Conservation (phyloP, 257 asterid species). For the Primulina huaijiensis region DNA sequence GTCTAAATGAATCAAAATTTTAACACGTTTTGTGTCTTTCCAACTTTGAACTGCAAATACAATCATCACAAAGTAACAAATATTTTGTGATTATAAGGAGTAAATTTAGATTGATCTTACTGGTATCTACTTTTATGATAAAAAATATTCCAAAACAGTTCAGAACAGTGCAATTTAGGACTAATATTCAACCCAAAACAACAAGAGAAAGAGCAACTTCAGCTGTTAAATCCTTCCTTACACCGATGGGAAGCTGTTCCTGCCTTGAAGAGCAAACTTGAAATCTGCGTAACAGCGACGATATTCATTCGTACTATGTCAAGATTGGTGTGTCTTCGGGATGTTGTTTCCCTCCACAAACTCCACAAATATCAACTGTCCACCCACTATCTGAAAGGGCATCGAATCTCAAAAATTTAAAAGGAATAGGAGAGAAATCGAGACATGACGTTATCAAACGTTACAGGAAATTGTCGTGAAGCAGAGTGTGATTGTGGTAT, state of each 20-base stretch:
- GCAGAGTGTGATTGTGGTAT: neutral
- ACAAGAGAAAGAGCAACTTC: too few relatives aligned
- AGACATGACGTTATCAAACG: constrained; percentile 1
- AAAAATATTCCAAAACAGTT: too few relatives aligned
- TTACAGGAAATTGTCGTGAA: neutral
- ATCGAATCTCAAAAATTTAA: constrained; percentile 17
- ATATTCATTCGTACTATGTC: neutral
- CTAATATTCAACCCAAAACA: too few relatives aligned
- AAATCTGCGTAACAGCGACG: constrained; percentile 36
- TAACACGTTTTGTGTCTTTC: too few relatives aligned
- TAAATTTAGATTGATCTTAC: too few relatives aligned
- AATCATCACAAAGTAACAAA: too few relatives aligned
- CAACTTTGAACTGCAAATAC: too few relatives aligned
- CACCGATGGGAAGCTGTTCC: constrained; percentile 21
- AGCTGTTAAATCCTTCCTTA: too few relatives aligned
- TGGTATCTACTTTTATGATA: too few relatives aligned
- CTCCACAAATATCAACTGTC: constrained; percentile 65
- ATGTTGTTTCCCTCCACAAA: constrained; percentile 32
- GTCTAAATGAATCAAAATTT: too few relatives aligned
- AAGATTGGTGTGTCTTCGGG: constrained; percentile 17
- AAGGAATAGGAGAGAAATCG: constrained; percentile 2
- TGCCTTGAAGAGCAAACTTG: constrained; percentile 35
- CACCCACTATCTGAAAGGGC: constrained; percentile 51
- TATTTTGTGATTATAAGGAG: too few relatives aligned
- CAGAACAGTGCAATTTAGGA: too few relatives aligned